phyloP scores from a whole-genome alignment of 2,329 filamentous ascomycete species.

The Paecilomyces dactylethromorphus region DNA sequence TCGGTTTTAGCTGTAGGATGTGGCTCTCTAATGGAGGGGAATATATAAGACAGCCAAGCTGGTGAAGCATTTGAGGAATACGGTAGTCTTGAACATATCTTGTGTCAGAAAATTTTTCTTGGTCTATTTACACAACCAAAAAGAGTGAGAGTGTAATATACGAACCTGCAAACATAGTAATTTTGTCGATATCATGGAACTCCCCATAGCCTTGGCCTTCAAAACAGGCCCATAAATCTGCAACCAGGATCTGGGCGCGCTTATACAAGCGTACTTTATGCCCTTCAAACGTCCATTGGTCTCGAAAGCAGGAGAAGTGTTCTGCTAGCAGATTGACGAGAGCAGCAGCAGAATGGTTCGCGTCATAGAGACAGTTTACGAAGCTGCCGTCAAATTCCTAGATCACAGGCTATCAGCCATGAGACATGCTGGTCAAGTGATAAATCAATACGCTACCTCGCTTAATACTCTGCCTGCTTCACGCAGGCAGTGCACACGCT shows the following conservation, averaged over 20 bases:
- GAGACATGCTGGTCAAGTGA: neutral
- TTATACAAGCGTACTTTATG: slow-evolving; percentile 79
- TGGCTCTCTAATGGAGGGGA: slow-evolving; percentile 70
- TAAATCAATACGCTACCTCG: slow-evolving; percentile 47
- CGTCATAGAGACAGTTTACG: slow-evolving; percentile 63
- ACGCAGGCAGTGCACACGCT: slow-evolving; percentile 70
- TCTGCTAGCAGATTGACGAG: slow-evolving; percentile 80
- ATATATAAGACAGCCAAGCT: slow-evolving; percentile 75
- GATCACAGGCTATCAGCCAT: neutral
- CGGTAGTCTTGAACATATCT: slow-evolving; percentile 63
- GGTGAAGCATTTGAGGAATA: slow-evolving; percentile 85
- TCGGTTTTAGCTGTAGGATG: slow-evolving; percentile 57
- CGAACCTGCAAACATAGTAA: slow-evolving; percentile 87
- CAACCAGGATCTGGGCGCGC: slow-evolving; percentile 90
- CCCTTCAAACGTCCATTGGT: slow-evolving; percentile 69
- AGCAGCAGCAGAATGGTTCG: slow-evolving; percentile 70
- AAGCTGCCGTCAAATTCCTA: slow-evolving; percentile 73
- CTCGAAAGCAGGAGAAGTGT: slow-evolving; percentile 79
- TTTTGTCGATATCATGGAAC: slow-evolving; percentile 86
- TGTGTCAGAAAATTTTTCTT: neutral
- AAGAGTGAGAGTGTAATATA: neutral
- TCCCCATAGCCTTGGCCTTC: slow-evolving; percentile 70
- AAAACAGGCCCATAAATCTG: slow-evolving; percentile 95
- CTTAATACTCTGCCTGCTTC: slow-evolving; percentile 77
- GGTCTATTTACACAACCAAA: neutral